These are phyloP conservation scores for Leptomonas seymouri DNA, from an alignment of 208 protist species.

Conservation along the genomic window DNA sequence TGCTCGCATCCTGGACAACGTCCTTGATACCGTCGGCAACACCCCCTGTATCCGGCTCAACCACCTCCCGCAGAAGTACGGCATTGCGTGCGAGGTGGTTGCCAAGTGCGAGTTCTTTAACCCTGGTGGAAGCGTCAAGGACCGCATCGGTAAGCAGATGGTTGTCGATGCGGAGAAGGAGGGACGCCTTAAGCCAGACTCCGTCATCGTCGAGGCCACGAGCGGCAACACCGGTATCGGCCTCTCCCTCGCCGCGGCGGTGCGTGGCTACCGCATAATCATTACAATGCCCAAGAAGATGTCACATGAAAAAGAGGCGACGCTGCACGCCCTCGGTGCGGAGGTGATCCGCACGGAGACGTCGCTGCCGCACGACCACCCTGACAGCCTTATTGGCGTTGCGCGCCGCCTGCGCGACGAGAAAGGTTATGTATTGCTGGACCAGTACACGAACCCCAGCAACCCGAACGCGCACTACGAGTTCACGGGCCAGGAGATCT, in stretches of 20 bases:
- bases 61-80: conserved; percentile 68
- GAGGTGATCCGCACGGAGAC: conserved; percentile 97
- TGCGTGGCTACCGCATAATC: conserved; percentile 96
- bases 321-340: conserved; percentile 93
- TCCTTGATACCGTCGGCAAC: conserved; percentile 84
- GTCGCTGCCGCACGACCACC: conserved; percentile 94
- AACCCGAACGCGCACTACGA: conserved; percentile 97
- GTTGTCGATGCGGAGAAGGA: conserved; percentile 93
- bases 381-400: conserved; percentile 96
- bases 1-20: conserved; percentile 42
- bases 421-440: conserved; percentile 95
- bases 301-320: conserved; percentile 97
- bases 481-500: conserved; percentile 96
- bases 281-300: conserved; percentile 99
- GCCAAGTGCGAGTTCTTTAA: conserved; percentile 94
- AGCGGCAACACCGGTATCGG: conserved; percentile 97
- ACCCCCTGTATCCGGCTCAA: conserved; percentile 92
- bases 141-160: conserved; percentile 97
- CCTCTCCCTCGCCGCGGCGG: conserved; percentile 94
- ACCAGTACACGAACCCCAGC: conserved; percentile 96
- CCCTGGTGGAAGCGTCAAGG: conserved; percentile 97
- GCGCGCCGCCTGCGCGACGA: conserved; percentile 93
- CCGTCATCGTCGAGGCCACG: conserved; percentile 97
- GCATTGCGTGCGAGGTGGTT: conserved; percentile 88
- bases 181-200: conserved; percentile 93